Base-by-base conservation (phyloP, 2,329 filamentous ascomycete species). In the Metarhizium album region DNA sequence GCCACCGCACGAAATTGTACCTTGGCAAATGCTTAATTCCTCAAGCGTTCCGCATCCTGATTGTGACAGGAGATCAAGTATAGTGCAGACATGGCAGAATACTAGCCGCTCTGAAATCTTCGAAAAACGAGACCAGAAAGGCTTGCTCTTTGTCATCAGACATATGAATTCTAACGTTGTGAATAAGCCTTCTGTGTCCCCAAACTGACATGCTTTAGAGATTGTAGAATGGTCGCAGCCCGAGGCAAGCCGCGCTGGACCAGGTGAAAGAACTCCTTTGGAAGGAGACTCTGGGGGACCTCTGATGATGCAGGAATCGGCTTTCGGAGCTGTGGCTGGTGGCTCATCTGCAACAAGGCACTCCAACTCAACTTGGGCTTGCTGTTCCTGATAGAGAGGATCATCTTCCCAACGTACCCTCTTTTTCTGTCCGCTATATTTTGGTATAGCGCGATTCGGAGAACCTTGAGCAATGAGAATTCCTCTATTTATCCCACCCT, bases 11-110 rank as follows among this genome's bases (percentile, higher is more conserved):
- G 51, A 56, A 14, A 62, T 46, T 5, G 33, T 37, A 16, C 65
- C 65, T 43, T 51, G 55, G 20, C 53, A 58, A 35, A 47, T 35
- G n/a, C 35, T 42, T 2, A 42, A 42, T 14, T 53, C 52, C 23
- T 50, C 42, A 4, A 62, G 42, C 13, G 37, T 11, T 14, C 7
- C 16, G n/a, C 46, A 48, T 24, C 33, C 49, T 23, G n/a, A 27
- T 13, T 58, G 57, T 1, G 55, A 49, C n/a, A 37, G 23, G 23
- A 71, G 64, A 48, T 69, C 64, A n/a, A 56, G 51, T 9, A 59
- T 55, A n/a, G 60, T 59, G 50, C 67, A 70, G 2, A 57, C 57
- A 42, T 70, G 68, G 9, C 62, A 60, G 43, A 72, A 72, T 5
- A 55, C 29, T 6, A 72, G 24, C 0, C 38, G 48, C 18, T 59